Evolutionary conservation across 306 rosid genomes (phyloP), one percentile per base, ranked within the genome.

Genomic region (Quercus wislizeni): DNA sequence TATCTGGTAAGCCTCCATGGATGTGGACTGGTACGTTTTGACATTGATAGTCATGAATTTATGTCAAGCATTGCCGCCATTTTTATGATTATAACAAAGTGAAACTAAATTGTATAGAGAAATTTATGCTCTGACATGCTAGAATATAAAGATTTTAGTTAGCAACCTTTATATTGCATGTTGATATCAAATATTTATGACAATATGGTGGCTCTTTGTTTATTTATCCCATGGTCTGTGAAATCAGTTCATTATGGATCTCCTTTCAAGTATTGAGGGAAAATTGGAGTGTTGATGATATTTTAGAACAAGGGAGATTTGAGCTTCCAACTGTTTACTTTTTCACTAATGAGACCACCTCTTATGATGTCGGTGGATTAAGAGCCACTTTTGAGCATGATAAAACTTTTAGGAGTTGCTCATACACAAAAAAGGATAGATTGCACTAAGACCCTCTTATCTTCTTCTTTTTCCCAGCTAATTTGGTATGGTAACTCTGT

Each of bases 71-170:
- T 35, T 68, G 15, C 6, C 8, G 2, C 38, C 46, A 41, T 41
- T 35, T 64, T 4, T 19, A 33, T 35, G 72, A 21, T 63, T 33
- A 41, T 19, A 19, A 68, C 0, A 4, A 7, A 35, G 2, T 19
- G 27, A 18, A 68, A 68, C 27, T 68, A 6, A 33, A 7, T 28
- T 64, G 41, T 35, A 33, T 68, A 23, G 20, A 57, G 76, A 84
- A 67, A 8, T 57, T 69, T 61, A 27, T 75, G 15, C 27, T 70
- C 2, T 25, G 11, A 58, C 63, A 59, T 69, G 57, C 58, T 38
- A 30, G 73, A 70, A 81, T 69, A 63, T 75, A 33, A 43, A 68
- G 68, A 62, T 74, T 43, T 15, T 31, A 69, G 14, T 58, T 27
- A 13, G 23, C 31, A 30, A 54, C 63, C 55, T 15, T 55, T 59